Conservation (phyloP, 192 early-diverging fungal species). For the Coemansia sp. region DNA sequence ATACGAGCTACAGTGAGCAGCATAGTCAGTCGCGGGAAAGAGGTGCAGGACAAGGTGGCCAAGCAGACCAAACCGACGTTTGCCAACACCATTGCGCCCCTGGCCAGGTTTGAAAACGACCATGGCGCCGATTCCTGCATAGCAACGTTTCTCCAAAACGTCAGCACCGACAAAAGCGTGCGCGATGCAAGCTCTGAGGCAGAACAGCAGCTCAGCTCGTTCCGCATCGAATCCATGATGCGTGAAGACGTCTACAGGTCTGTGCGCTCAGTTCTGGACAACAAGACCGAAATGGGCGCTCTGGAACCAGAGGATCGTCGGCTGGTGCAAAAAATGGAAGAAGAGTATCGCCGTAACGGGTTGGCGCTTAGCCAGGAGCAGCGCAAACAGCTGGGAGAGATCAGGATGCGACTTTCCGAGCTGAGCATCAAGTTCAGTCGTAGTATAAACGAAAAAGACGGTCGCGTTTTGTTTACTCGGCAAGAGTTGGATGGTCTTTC, state of each 20-base stretch:
- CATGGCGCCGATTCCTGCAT: conserved; percentile 17
- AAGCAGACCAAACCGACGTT: conserved; percentile 32
- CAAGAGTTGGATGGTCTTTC: conserved; percentile 68
- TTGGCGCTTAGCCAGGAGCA: conserved; percentile 58
- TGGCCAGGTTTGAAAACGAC: conserved; percentile 39
- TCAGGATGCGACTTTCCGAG: conserved; percentile 63
- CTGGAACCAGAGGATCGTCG: conserved; percentile 60
- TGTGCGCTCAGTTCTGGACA: conserved; percentile 41
- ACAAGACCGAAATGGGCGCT: conserved; percentile 22
- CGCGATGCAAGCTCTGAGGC: conserved; percentile 68
- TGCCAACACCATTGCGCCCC: conserved; percentile 30
- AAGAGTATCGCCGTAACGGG: conserved; percentile 65
- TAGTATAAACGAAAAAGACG: conserved; percentile 61
- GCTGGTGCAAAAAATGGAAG: conserved; percentile 58
- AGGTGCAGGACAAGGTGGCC: conserved; percentile 32
- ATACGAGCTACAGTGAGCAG: conserved; percentile 5
- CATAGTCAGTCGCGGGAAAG: conserved; percentile 18
- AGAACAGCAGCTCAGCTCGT: conserved; percentile 57
- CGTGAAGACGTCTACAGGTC: conserved; percentile 57
- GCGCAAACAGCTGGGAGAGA: conserved; percentile 56
- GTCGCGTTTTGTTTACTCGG: conserved; percentile 37
- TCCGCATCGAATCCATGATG: conserved; percentile 64
- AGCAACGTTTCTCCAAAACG: conserved; percentile 39
- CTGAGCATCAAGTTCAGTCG: conserved; percentile 64
- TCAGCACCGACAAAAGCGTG: conserved; percentile 58